A percentile compares a stretch with the other conserved stretches of the same genome.
Conservation (phyloP, 371 early-diverging fungal genomes). For the Circinella umbellata region DNA sequence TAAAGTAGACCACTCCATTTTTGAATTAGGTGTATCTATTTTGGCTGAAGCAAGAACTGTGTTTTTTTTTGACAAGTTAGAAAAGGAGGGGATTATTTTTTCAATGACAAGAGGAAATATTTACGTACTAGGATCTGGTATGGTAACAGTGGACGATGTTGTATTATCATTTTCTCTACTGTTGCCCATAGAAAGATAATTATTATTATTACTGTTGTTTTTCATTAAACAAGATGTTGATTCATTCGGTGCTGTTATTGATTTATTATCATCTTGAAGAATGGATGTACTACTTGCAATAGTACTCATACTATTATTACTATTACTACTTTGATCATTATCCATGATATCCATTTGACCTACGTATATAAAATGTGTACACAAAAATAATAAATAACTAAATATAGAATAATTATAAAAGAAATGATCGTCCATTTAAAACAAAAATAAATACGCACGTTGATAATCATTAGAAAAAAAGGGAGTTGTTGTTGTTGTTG, state of each 20-base stretch:
- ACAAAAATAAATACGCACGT: not conserved
- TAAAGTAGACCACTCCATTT: conserved; percentile 13
- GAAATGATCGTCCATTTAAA: not conserved
- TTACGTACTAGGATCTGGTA: no score
- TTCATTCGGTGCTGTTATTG: not conserved
- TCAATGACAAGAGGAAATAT: no score
- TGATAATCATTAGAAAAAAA: conserved; percentile 2
- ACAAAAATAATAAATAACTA: not conserved
- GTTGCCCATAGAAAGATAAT: not conserved
- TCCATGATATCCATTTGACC: no score
- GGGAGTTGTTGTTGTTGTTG: not conserved
- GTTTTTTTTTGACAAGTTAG: no score
- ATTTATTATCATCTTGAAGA: not conserved
- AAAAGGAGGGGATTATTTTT: not conserved
- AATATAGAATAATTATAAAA: conserved; percentile 3
- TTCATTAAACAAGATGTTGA: not conserved
- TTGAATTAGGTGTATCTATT: conserved; percentile 6
- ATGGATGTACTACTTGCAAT: not conserved
- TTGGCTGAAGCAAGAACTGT: conserved; percentile 9
- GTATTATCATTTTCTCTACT: no score
- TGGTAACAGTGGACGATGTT: no score
- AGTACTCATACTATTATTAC: not conserved
- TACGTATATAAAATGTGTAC: not conserved
- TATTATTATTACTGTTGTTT: not conserved
- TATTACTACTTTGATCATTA: not conserved